Evolutionary conservation across 306 rosid genomes (phyloP).

Genomic region (Acacia crassicarpa): DNA sequence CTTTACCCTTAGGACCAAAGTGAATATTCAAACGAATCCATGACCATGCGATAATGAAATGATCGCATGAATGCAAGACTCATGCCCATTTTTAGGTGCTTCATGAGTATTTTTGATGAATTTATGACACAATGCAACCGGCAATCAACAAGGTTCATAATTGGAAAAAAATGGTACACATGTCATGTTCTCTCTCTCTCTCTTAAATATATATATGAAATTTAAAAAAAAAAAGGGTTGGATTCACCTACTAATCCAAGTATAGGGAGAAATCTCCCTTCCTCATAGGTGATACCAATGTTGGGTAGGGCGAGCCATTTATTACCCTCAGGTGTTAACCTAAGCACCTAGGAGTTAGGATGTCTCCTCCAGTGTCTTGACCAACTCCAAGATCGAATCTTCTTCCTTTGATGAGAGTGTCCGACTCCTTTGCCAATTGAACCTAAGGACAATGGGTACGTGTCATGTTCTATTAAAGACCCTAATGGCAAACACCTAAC

Average conservation of each 20-base stretch:
- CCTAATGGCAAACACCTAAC: not conserved
- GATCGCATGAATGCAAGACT: not conserved
- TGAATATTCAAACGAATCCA: not conserved
- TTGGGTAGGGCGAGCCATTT: too few relatives aligned
- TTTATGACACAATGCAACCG: not conserved
- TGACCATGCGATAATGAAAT: not conserved
- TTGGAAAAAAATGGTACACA: not conserved
- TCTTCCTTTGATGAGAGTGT: too few relatives aligned
- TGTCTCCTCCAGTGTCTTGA: too few relatives aligned
- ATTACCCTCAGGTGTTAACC: too few relatives aligned
- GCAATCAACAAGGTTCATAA: not conserved
- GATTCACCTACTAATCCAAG: too few relatives aligned
- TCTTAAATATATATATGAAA: too few relatives aligned
- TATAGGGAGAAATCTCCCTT: too few relatives aligned
- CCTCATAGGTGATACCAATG: too few relatives aligned
- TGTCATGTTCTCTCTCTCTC: not conserved
- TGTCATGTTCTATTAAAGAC: not conserved
- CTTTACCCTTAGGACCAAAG: slow-evolving; percentile 73
- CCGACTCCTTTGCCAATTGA: too few relatives aligned
- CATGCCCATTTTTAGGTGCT: not conserved
- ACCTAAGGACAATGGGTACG: not conserved
- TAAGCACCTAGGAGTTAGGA: too few relatives aligned
- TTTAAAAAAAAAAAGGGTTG: too few relatives aligned
- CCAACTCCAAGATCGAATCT: too few relatives aligned
- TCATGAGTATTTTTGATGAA: not conserved